phyloP scores from a whole-genome alignment of 306 rosid species.

The Mimosa pudica region DNA sequence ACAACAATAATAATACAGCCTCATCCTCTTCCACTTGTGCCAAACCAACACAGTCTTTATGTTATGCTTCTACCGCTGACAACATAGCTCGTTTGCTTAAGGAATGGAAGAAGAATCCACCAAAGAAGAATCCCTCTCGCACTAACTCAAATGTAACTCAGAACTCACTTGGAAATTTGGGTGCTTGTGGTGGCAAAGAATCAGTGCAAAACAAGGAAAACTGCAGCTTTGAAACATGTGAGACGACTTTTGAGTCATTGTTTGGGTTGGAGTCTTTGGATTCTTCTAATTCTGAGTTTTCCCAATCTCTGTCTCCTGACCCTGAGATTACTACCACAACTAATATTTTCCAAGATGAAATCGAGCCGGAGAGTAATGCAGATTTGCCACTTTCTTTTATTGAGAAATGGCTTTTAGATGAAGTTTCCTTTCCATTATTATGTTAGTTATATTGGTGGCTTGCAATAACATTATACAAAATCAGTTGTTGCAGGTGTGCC shows the following conservation, averaged over 20 bases:
- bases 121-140: constrained; percentile 37
- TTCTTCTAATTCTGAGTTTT: constrained; percentile 64
- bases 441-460: background rate
- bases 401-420: constrained; percentile 20
- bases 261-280: constrained; percentile 65
- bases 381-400: constrained; percentile 64
- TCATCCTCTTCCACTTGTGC: constrained; percentile 10
- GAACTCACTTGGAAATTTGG: constrained; percentile 38
- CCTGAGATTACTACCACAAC: constrained; percentile 39
- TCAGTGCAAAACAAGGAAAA: constrained; percentile 33
- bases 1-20: background rate
- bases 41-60: constrained; percentile 37
- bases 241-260: constrained; percentile 50
- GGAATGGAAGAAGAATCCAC: constrained; percentile 70
- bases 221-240: constrained; percentile 30
- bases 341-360: constrained; percentile 60
- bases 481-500: background rate
- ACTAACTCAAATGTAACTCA: constrained; percentile 35
- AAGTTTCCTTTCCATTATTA: background rate
- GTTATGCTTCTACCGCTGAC: constrained; percentile 75
- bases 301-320: constrained; percentile 50
- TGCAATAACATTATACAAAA: background rate
- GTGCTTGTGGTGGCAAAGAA: constrained; percentile 57
- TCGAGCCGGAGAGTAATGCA: constrained; percentile 37
- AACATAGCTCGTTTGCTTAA: constrained; percentile 76